A percentile compares a stretch with the other conserved stretches of the same genome.
phyloP scores from a whole-genome alignment of 176 grass and related monocot species.

The Chrysopogon serrulatus region DNA sequence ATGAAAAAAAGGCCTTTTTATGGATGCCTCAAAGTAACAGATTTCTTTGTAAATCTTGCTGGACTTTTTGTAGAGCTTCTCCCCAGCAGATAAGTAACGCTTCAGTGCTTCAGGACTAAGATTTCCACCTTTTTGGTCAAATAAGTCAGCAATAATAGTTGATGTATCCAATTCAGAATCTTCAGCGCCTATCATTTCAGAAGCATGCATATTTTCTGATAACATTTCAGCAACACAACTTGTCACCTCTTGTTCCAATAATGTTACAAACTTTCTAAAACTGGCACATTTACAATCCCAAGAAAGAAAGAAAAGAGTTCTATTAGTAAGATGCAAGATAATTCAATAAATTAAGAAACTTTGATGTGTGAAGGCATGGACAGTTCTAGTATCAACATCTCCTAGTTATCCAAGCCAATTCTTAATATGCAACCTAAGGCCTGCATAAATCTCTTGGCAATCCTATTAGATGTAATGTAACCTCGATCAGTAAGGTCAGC shows the following conservation, averaged over 20 bases:
- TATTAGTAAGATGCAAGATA: slow-evolving; percentile 23
- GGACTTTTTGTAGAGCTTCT: slow-evolving; percentile 66
- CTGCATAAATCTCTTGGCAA: neutral
- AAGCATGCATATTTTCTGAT: slow-evolving; percentile 26
- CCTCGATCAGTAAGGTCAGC: neutral
- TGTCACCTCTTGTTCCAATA: slow-evolving; percentile 60
- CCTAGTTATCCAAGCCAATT: neutral
- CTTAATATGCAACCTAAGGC: neutral
- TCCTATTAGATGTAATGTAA: neutral
- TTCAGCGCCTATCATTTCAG: slow-evolving; percentile 38
- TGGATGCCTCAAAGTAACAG: slow-evolving; percentile 60
- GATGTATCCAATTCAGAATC: slow-evolving; percentile 49
- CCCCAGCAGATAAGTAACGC: slow-evolving; percentile 61
- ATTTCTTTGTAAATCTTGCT: slow-evolving; percentile 73
- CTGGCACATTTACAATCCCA: slow-evolving; percentile 45
- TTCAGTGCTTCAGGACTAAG: slow-evolving; percentile 48
- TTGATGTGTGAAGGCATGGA: neutral
- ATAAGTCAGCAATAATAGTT: slow-evolving; percentile 41
- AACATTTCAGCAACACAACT: slow-evolving; percentile 30
- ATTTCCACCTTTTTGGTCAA: slow-evolving; percentile 32
- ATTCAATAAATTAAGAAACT: neutral
- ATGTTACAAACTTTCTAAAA: slow-evolving; percentile 72
- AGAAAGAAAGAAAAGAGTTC: slow-evolving; percentile 3
- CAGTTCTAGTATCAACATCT: neutral
- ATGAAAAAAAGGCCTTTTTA: slow-evolving; percentile 82